Evolutionary conservation across 2,329 filamentous ascomycete species (phyloP).

Genomic region (Lecanicillium sp.): DNA sequence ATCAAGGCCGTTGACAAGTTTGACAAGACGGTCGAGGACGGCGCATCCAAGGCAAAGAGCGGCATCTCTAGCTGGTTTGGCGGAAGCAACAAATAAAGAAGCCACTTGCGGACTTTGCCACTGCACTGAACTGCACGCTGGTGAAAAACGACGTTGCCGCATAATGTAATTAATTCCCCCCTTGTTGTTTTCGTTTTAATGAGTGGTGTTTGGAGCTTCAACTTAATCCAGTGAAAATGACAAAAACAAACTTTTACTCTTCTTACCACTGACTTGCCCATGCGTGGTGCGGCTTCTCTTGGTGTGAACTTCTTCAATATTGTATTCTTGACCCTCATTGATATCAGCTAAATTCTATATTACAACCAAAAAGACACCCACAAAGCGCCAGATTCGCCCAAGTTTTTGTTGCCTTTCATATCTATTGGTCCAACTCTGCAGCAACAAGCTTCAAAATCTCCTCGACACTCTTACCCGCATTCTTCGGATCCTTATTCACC

Average conservation of each 20-base stretch:
- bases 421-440: constrained; percentile 27
- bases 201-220: no score
- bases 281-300: no score
- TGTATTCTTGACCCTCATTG: background rate
- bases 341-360: background rate
- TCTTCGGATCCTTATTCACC: constrained; percentile 77
- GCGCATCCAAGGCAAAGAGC: constrained; percentile 73
- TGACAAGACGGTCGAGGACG: constrained; percentile 73
- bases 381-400: background rate
- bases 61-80: constrained; percentile 83
- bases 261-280: no score
- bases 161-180: no score
- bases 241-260: no score
- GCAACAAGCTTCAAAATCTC: constrained; percentile 78
- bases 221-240: no score
- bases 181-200: no score
- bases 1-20: constrained; percentile 72
- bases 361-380: no score
- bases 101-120: no score
- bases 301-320: background rate
- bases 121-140: no score
- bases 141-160: no score
- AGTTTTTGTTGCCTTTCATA: background rate
- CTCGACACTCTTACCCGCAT: constrained; percentile 65
- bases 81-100: constrained; percentile 32